Conservation (phyloP, 306 rosid genomes). For the Citrullus mucosospermus region DNA sequence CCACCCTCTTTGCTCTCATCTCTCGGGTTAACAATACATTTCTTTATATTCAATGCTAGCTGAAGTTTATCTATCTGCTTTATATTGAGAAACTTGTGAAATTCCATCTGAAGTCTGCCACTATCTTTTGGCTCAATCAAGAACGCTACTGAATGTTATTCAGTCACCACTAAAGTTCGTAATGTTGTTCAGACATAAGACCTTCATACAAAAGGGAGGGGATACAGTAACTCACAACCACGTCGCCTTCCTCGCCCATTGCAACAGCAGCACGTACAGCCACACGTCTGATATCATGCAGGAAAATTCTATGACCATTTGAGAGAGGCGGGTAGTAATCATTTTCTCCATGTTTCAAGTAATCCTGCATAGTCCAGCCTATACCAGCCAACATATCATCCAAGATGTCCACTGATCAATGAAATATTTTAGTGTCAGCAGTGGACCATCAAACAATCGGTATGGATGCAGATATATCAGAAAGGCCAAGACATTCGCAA, state of each 20-base stretch:
- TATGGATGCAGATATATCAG: background rate
- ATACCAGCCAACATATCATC: constrained; percentile 95
- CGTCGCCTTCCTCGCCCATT: constrained; percentile 98
- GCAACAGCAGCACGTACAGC: constrained; percentile 95
- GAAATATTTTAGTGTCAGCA: constrained; percentile 10
- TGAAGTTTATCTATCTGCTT: background rate
- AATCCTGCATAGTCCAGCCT: constrained; percentile 98
- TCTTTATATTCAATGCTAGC: constrained; percentile 4
- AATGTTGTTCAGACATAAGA: background rate
- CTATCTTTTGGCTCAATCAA: background rate
- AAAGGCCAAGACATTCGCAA: background rate
- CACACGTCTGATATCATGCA: constrained; percentile 81
- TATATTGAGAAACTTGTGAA: constrained; percentile 4
- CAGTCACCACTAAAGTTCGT: background rate
- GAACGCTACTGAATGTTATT: background rate
- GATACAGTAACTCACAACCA: constrained; percentile 71
- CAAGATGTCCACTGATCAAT: constrained; percentile 70
- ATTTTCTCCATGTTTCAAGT: constrained; percentile 77
- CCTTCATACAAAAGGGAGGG: constrained; percentile 6
- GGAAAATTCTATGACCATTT: constrained; percentile 84
- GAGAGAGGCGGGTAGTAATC: constrained; percentile 95
- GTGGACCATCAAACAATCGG: constrained; percentile 11
- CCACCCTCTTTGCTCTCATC: background rate
- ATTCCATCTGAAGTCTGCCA: background rate
- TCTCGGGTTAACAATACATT: background rate